phyloP scores from a whole-genome alignment of 1,284 basidiomycete genomes.

The Ustanciosporium gigantosporum region DNA sequence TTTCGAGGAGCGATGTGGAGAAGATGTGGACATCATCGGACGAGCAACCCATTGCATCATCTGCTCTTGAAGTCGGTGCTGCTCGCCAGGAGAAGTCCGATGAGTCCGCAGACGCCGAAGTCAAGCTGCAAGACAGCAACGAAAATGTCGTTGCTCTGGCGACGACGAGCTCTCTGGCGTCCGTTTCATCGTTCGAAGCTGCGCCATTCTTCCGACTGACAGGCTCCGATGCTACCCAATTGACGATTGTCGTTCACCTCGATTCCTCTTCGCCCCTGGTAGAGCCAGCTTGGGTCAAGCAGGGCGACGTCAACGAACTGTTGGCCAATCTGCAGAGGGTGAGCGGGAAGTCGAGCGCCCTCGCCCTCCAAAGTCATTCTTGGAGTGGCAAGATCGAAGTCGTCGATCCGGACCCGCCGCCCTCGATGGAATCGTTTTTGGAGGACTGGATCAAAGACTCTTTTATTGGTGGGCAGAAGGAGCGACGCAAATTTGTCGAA shows the following conservation, averaged over 20 bases:
- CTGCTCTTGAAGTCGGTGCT: too few relatives aligned
- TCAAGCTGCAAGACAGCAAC: not conserved
- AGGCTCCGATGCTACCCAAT: not conserved
- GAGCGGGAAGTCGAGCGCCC: conserved; percentile 69
- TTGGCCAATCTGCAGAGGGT: conserved; percentile 80
- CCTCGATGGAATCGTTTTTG: conserved; percentile 84
- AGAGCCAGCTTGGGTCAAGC: conserved; percentile 93
- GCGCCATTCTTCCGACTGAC: conserved; percentile 23
- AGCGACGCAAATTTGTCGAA: conserved; percentile 82
- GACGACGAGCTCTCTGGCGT: not conserved
- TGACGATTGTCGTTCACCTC: conserved; percentile 62
- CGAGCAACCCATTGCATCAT: too few relatives aligned
- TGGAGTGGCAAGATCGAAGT: conserved; percentile 93
- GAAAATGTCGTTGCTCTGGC: not conserved
- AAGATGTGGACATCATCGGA: conserved; percentile 29
- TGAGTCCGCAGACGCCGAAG: not conserved
- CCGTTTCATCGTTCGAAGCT: conserved; percentile 5
- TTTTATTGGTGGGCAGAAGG: conserved; percentile 71
- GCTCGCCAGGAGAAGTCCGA: too few relatives aligned
- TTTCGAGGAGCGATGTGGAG: conserved; percentile 28
- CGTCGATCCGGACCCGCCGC: conserved; percentile 91
- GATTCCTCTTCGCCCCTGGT: conserved; percentile 79
- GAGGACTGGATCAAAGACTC: conserved; percentile 84
- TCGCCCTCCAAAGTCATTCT: conserved; percentile 55
- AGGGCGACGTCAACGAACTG: conserved; percentile 90